phyloP scores from a whole-genome alignment of 192 early-diverging fungal genomes.

The Umbelopsis ramanniana region DNA sequence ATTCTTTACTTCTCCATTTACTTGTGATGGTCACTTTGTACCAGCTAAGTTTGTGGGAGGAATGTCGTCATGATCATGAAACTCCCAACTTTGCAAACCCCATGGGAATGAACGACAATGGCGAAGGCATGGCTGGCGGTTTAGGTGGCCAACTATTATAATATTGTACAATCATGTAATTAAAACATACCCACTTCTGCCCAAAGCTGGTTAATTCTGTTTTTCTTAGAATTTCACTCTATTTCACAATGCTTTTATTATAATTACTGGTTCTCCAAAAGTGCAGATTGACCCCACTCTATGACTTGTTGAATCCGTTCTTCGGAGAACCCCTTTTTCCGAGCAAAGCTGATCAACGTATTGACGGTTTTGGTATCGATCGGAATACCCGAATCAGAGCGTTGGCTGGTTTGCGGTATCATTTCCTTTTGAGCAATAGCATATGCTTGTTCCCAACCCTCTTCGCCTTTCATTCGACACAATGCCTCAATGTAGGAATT shows the following conservation, averaged over 20 bases:
- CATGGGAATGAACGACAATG: constrained; percentile 23
- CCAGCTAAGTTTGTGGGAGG: constrained; percentile 64
- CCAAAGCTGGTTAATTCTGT: too few relatives aligned
- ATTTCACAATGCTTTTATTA: not conserved
- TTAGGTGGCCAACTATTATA: not conserved
- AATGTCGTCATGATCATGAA: constrained; percentile 67
- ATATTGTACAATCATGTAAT: constrained; percentile 24
- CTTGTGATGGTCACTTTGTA: constrained; percentile 79
- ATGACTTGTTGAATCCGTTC: not conserved
- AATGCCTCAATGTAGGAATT: constrained; percentile 49
- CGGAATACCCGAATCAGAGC: not conserved
- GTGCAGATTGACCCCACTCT: constrained; percentile 13
- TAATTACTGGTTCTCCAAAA: not conserved
- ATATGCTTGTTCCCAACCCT: constrained; percentile 27
- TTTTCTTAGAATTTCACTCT: too few relatives aligned
- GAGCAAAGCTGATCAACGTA: constrained; percentile 40
- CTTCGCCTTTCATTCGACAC: constrained; percentile 29
- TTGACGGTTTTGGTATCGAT: constrained; percentile 34
- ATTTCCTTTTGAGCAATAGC: constrained; percentile 26
- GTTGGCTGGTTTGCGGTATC: constrained; percentile 15
- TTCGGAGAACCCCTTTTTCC: constrained; percentile 23
- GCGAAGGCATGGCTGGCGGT: constrained; percentile 17
- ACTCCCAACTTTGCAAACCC: constrained; percentile 48
- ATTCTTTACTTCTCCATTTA: constrained; percentile 75
- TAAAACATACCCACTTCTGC: constrained; percentile 7